Conservation (phyloP, 192 early-diverging fungal species). For the Rhizoclosmatium sp. region DNA sequence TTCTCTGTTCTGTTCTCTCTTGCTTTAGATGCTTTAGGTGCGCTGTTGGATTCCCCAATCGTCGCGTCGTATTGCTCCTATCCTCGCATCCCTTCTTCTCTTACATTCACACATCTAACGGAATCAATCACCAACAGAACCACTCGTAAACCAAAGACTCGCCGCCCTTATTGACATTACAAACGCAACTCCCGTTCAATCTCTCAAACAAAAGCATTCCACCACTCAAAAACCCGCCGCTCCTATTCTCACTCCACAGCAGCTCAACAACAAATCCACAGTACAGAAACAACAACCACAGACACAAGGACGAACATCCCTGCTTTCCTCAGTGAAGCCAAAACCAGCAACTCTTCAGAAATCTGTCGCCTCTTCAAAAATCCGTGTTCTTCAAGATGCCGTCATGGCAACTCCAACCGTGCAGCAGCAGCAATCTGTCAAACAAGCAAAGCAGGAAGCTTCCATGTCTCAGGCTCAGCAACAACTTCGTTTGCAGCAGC, state of each 20-base stretch:
- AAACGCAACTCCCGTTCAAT: conserved; percentile 17
- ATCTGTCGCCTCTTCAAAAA: background rate
- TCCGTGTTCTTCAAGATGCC: no score
- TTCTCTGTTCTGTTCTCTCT: background rate
- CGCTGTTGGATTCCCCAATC: background rate
- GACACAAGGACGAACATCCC: background rate
- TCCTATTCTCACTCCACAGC: background rate
- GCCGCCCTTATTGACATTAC: conserved; percentile 18
- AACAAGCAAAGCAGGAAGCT: background rate
- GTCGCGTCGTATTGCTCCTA: no score
- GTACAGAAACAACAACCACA: background rate
- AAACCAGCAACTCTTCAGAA: background rate
- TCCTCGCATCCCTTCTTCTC: background rate
- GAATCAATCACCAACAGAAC: background rate
- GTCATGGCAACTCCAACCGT: background rate
- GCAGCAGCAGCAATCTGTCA: background rate
- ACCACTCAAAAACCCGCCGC: background rate
- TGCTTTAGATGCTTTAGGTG: background rate
- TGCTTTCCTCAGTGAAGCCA: background rate
- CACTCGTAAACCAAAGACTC: background rate
- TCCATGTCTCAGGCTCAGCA: background rate
- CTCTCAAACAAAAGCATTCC: background rate
- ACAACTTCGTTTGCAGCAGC: background rate
- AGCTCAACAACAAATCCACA: background rate
- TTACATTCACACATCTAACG: background rate